Evolutionary conservation across 2,329 filamentous ascomycete genomes (phyloP), one percentile per base, ranked within the genome.

Genomic region (Talaromyces sp.): DNA sequence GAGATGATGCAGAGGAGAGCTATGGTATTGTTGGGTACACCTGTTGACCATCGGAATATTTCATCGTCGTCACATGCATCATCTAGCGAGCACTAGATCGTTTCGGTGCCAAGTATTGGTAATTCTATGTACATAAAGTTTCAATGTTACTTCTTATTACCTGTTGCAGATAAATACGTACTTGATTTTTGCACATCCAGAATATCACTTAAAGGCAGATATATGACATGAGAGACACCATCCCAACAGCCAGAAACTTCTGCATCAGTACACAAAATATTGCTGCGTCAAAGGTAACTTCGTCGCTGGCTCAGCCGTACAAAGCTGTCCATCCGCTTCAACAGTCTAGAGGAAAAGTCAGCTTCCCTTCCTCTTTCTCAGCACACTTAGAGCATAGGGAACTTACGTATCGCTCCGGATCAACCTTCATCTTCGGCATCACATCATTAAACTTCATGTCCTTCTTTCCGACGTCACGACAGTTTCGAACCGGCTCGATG

Each of bases 391-490:
- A 16, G 5, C 4, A 9, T n/a, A 12, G 9, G 23, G 54, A 18
- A 79, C 81, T 78, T 68, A 83, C 79, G 79, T 97, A 98, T 71
- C 85, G 88, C 82, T 98, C 93, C 5, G 93, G 90, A 75, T 98
- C 93, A 64, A 98, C 93, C 70, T 82, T 87, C 91, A 98, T 97
- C 78, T 83, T 86, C 14, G 93, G 93, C 85, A 86, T 92, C 61
- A 78, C 77, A 71, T 92, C 87, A 75, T 97, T 97, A 76, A 86
- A 93, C 72, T 91, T 92, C 92, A 97, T 96, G 76, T 97, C 90
- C 69, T 78, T 82, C 83, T 97, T 97, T 48, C 88, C 82, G 50
- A 96, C 83, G 35, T 76, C 84, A 64, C 93, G 83, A 75, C 92
- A 96, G 62, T 85, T 84, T 72, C 83, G 87, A 56, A 97, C 92